Percentiles rank a stretch among this genome's conserved stretches.
Conservation (phyloP, 1,284 basidiomycete species). For the Phellopilus nigrolimitatus region DNA sequence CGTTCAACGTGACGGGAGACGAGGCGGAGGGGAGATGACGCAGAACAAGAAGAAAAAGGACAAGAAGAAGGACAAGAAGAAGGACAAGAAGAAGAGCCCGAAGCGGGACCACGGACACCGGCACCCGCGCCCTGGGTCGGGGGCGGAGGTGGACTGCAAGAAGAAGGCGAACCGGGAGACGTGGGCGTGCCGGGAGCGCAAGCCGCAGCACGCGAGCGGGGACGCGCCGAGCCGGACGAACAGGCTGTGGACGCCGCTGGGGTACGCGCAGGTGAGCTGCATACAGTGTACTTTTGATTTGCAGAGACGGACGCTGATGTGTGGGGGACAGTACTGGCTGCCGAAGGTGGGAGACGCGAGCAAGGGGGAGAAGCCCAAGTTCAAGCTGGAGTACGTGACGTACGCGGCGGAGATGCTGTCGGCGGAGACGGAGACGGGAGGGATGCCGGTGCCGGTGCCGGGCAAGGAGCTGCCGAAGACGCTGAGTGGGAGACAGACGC, state of each 20-base stretch:
- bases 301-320: too few relatives aligned
- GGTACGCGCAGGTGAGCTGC: constrained; percentile 69
- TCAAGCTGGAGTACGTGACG: constrained; percentile 78
- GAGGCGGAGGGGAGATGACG: constrained; percentile 22
- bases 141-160: constrained; percentile 44
- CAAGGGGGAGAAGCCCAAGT: constrained; percentile 52
- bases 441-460: constrained; percentile 60
- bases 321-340: constrained; percentile 61
- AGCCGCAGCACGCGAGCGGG: constrained; percentile 58
- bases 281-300: constrained; percentile 16
- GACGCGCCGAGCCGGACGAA: constrained; percentile 71
- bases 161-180: constrained; percentile 46
- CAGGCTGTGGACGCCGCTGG: constrained; percentile 66
- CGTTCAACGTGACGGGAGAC: constrained; percentile 64
- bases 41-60: constrained; percentile 26
- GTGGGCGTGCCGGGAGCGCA: constrained; percentile 55
- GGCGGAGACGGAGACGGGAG: constrained; percentile 32
- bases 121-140: constrained; percentile 41
- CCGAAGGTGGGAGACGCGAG: constrained; percentile 59
- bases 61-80: constrained; percentile 24
- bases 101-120: constrained; percentile 45
- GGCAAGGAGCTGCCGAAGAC: constrained; percentile 58
- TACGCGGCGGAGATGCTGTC: constrained; percentile 36
- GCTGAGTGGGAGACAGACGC: constrained; percentile 48
- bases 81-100: constrained; percentile 26